Percentiles rank a stretch among this genome's conserved stretches.
Conservation (phyloP, 2,329 filamentous ascomycete species). For the Aspergillus sp. region DNA sequence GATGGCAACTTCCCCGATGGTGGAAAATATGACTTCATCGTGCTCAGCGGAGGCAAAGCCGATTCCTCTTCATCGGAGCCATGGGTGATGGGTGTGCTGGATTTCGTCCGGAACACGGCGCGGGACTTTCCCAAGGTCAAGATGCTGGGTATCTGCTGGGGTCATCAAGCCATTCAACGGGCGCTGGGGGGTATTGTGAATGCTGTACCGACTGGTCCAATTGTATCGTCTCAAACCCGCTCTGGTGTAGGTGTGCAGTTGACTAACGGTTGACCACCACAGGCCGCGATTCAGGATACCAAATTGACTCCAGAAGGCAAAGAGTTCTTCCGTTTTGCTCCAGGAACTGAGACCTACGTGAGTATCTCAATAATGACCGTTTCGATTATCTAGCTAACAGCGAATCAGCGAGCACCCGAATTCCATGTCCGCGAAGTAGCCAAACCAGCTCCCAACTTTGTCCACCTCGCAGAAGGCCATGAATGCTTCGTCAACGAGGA, state of each 20-base stretch:
- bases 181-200: slow-evolving; percentile 28
- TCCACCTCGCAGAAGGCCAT: slow-evolving; percentile 30
- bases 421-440: slow-evolving; percentile 38
- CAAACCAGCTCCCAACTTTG: slow-evolving; percentile 26
- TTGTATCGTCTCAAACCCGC: not conserved
- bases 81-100: slow-evolving; percentile 39
- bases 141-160: slow-evolving; percentile 39
- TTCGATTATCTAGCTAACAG: slow-evolving; percentile 1
- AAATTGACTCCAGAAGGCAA: slow-evolving; percentile 33
- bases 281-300: slow-evolving; percentile 29
- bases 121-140: slow-evolving; percentile 24
- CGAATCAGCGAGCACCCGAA: slow-evolving; percentile 30
- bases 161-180: slow-evolving; percentile 39
- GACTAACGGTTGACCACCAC: slow-evolving; percentile 9
- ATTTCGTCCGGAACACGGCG: slow-evolving; percentile 32
- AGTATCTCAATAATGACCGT: not conserved
- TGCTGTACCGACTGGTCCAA: slow-evolving; percentile 24
- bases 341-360: slow-evolving; percentile 1
- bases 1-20: slow-evolving; percentile 28
- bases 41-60: slow-evolving; percentile 40
- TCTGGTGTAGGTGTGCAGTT: too few relatives aligned
- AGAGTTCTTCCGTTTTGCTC: slow-evolving; percentile 29
- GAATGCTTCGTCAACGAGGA: slow-evolving; percentile 35
- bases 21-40: slow-evolving; percentile 36
- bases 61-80: slow-evolving; percentile 26